Evolutionary conservation across 306 rosid species (phyloP).

Genomic region (Hippophae gyantsensis): DNA sequence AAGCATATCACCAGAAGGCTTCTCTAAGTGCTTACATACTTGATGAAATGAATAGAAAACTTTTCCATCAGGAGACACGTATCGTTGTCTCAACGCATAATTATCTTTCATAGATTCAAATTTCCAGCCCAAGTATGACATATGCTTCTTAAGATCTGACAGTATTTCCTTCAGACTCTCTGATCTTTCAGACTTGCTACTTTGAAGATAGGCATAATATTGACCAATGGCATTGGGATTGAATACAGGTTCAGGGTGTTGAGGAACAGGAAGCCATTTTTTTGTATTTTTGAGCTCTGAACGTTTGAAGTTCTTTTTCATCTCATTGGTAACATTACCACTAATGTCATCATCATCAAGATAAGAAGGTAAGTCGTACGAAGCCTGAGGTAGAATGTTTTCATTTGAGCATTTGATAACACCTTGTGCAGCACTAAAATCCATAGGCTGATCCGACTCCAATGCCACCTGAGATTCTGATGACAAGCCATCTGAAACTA

Average conservation of each 20-base stretch:
- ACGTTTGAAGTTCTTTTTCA: conserved; percentile 3
- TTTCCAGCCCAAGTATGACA: conserved; percentile 62
- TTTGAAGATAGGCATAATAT: conserved; percentile 13
- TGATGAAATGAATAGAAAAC: conserved; percentile 31
- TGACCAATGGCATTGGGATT: conserved; percentile 40
- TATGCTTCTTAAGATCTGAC: conserved; percentile 33
- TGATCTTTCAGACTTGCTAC: background rate
- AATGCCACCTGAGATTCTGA: conserved; percentile 13
- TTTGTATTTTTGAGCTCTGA: background rate
- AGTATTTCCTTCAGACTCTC: background rate
- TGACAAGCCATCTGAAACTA: conserved; percentile 23
- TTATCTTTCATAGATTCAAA: conserved; percentile 22
- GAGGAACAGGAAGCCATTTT: conserved; percentile 30
- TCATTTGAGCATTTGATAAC: background rate
- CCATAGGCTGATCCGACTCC: conserved; percentile 16
- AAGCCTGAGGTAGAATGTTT: conserved; percentile 12
- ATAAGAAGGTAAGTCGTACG: conserved; percentile 3
- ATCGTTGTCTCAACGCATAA: conserved; percentile 16
- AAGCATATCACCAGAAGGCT: conserved; percentile 8
- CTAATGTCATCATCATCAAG: conserved; percentile 21
- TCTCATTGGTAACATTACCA: conserved; percentile 1
- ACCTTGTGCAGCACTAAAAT: background rate
- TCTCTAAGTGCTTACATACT: conserved; percentile 32
- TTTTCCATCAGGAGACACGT: conserved; percentile 30
- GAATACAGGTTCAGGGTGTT: conserved; percentile 24